Conservation (phyloP, 306 rosid species). For the Dicorynia guianensis region DNA sequence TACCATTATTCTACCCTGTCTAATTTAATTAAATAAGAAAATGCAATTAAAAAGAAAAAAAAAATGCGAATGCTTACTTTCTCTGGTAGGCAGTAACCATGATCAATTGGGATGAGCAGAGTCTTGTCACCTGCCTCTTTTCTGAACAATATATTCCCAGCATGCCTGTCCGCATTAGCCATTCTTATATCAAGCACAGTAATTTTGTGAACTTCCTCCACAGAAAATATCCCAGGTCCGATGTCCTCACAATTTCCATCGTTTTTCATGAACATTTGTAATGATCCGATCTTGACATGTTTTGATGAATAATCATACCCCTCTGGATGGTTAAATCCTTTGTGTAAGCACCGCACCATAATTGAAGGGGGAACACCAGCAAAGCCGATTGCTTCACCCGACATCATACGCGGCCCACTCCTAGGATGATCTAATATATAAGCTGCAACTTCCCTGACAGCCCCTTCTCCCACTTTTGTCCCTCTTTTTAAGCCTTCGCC, state of each 20-base stretch:
- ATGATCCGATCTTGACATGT: slow-evolving; percentile 75
- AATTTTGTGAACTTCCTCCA: slow-evolving; percentile 81
- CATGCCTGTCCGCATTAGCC: slow-evolving; percentile 93
- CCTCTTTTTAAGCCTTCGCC: slow-evolving; percentile 69
- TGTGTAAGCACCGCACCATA: slow-evolving; percentile 55
- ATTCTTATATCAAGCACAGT: slow-evolving; percentile 77
- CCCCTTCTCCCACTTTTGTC: slow-evolving; percentile 63
- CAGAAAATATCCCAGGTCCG: slow-evolving; percentile 67
- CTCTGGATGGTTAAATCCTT: slow-evolving; percentile 55
- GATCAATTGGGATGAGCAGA: slow-evolving; percentile 83
- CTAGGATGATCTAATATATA: slow-evolving; percentile 59
- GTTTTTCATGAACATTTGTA: slow-evolving; percentile 68
- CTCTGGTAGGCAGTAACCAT: slow-evolving; percentile 84
- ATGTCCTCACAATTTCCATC: slow-evolving; percentile 84
- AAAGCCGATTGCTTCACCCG: slow-evolving; percentile 56
- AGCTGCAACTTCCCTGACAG: slow-evolving; percentile 61
- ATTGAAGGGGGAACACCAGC: slow-evolving; percentile 62
- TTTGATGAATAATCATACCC: slow-evolving; percentile 52
- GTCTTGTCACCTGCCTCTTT: slow-evolving; percentile 50
- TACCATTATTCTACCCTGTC: no score
- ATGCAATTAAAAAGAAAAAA: not conserved
- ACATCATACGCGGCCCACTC: slow-evolving; percentile 43
- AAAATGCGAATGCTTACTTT: slow-evolving; percentile 53
- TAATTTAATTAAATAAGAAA: no score
- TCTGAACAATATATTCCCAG: slow-evolving; percentile 74